A percentile compares a stretch with the other conserved stretches of the same genome.
Conservation (phyloP, 495 filamentous ascomycete species). For the Evernia prunastri region DNA sequence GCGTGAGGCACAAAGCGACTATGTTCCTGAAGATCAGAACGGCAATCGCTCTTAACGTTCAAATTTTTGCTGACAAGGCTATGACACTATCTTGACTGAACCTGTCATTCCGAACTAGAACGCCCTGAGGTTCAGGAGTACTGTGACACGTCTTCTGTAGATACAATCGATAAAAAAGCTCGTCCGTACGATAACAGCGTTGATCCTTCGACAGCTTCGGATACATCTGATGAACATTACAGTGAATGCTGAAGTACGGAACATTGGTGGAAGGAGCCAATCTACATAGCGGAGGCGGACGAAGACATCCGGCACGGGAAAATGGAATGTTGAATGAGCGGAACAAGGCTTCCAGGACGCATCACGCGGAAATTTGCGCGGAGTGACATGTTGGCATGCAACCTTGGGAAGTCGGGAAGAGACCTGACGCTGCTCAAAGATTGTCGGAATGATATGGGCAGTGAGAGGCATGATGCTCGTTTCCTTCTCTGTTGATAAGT, state of each 20-base stretch:
- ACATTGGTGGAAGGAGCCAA: not conserved
- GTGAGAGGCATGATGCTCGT: not conserved
- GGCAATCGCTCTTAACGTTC: too few species aligned
- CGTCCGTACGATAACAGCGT: not conserved
- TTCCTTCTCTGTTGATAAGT: not conserved
- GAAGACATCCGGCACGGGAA: not conserved
- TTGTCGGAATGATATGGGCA: not conserved
- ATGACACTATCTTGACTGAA: too few species aligned
- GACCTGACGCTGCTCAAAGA: too few species aligned
- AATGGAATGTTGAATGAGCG: not conserved
- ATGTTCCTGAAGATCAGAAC: too few species aligned
- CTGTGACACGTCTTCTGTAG: not conserved
- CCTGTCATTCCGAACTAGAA: too few species aligned
- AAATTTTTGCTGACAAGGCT: too few species aligned
- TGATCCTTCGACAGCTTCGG: not conserved
- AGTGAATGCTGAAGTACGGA: not conserved
- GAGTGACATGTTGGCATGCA: too few species aligned
- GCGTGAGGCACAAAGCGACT: too few species aligned
- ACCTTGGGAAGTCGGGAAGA: not conserved
- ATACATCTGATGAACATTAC: not conserved
- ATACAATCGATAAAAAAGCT: not conserved
- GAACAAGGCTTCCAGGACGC: not conserved
- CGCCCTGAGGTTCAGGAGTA: too few species aligned
- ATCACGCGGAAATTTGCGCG: too few species aligned
- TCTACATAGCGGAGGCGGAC: not conserved